A percentile compares a stretch with the other conserved stretches of the same genome.
phyloP scores from a whole-genome alignment of 208 protist genomes.

The Leishmania amazonensis region DNA sequence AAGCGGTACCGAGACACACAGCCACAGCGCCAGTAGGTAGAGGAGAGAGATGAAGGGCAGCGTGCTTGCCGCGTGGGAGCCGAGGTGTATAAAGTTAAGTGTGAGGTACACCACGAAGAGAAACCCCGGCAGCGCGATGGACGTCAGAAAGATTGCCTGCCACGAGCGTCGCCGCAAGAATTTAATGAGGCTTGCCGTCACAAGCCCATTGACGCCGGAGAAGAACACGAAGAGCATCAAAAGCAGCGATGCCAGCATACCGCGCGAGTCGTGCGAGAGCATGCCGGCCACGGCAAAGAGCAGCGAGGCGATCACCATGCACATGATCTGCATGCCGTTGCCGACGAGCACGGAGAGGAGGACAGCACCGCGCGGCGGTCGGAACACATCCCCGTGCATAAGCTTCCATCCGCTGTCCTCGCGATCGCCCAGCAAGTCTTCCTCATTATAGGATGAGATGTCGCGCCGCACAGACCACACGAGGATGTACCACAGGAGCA shows the following conservation, averaged over 20 bases:
- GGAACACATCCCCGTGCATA: constrained; percentile 95
- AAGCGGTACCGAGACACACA: constrained; percentile 93
- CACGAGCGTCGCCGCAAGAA: constrained; percentile 75
- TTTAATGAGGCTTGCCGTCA: constrained; percentile 79
- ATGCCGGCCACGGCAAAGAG: constrained; percentile 91
- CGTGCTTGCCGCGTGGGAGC: constrained; percentile 36
- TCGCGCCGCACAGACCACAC: constrained; percentile 92
- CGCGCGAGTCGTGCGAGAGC: constrained; percentile 88
- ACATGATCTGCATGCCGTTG: constrained; percentile 86
- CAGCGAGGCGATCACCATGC: constrained; percentile 66
- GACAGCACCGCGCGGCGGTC: constrained; percentile 74
- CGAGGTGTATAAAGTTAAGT: constrained; percentile 61
- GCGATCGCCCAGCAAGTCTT: constrained; percentile 49
- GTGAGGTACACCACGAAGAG: constrained; percentile 50
- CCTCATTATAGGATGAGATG: constrained; percentile 90
- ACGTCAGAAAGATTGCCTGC: constrained; percentile 68
- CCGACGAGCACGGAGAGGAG: constrained; percentile 90
- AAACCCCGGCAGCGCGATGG: constrained; percentile 52
- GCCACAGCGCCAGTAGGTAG: constrained; percentile 54
- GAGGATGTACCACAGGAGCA: constrained; percentile 96
- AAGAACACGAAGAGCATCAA: constrained; percentile 62
- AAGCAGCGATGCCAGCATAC: constrained; percentile 72
- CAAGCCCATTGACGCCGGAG: constrained; percentile 79
- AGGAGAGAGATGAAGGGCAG: constrained; percentile 58
- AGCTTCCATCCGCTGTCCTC: constrained; percentile 95